Conservation (phyloP, 2,329 filamentous ascomycete genomes). For the Aspergillus sojae region DNA sequence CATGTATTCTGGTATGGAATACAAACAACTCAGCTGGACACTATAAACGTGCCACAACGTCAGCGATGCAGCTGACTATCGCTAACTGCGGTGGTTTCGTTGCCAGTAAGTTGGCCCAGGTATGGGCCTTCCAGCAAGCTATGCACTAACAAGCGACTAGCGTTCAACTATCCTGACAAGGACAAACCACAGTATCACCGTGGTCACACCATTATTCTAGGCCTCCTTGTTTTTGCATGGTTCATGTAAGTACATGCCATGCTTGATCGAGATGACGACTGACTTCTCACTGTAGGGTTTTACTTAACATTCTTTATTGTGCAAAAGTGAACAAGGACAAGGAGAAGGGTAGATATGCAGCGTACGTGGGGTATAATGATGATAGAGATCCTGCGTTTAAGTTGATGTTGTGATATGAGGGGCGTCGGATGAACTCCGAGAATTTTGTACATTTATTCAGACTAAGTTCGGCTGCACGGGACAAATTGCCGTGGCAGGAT, state of each 20-base stretch:
- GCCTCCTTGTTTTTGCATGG: slow-evolving; percentile 65
- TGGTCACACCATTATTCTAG: slow-evolving; percentile 64
- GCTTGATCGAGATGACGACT: not conserved
- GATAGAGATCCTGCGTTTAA: slow-evolving; percentile 66
- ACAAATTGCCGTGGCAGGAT: not conserved
- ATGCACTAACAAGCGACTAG: slow-evolving; percentile 29
- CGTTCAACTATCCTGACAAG: slow-evolving; percentile 62
- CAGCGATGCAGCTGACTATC: slow-evolving; percentile 65
- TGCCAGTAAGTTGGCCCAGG: slow-evolving; percentile 47
- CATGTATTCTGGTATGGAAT: slow-evolving; percentile 66
- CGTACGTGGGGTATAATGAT: slow-evolving; percentile 61
- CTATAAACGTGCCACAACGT: slow-evolving; percentile 70
- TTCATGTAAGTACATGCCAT: slow-evolving; percentile 57
- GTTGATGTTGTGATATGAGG: slow-evolving; percentile 55
- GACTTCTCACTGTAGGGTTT: slow-evolving; percentile 46
- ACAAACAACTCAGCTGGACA: slow-evolving; percentile 70
- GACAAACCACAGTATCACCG: slow-evolving; percentile 62
- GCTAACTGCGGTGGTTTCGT: slow-evolving; percentile 71
- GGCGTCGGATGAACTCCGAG: not conserved
- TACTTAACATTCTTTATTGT: slow-evolving; percentile 65
- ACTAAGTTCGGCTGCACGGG: not conserved
- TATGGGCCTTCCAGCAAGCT: slow-evolving; percentile 1
- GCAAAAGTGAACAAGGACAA: slow-evolving; percentile 67
- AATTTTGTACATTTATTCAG: not conserved
- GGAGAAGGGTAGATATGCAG: slow-evolving; percentile 59